Conservation (phyloP, 2,329 filamentous ascomycete species). For the Beauveria sp. region DNA sequence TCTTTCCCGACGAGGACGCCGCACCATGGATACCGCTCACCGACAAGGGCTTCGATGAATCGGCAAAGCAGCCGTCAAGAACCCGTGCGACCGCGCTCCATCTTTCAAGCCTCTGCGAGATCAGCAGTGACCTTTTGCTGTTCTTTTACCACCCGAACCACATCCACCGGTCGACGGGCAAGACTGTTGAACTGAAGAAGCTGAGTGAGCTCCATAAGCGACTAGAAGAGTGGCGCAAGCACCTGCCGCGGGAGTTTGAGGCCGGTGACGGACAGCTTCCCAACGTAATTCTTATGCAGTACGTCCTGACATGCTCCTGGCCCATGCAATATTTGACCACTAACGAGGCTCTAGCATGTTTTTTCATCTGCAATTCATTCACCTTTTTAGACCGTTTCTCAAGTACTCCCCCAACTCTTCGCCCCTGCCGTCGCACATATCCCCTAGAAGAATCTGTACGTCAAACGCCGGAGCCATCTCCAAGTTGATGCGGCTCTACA, state of each 20-base stretch:
- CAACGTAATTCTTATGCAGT: slow-evolving; percentile 76
- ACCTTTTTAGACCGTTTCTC: slow-evolving; percentile 89
- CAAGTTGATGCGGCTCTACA: slow-evolving; percentile 90
- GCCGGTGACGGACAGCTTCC: slow-evolving; percentile 83
- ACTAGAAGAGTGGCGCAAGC: slow-evolving; percentile 81
- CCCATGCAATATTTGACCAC: slow-evolving; percentile 17
- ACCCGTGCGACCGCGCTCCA: slow-evolving; percentile 78
- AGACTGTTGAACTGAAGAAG: slow-evolving; percentile 81
- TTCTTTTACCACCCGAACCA: slow-evolving; percentile 84
- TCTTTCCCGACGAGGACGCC: slow-evolving; percentile 82
- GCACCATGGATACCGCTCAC: slow-evolving; percentile 84
- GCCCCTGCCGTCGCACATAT: slow-evolving; percentile 78
- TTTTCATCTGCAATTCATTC: slow-evolving; percentile 90
- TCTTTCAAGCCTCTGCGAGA: slow-evolving; percentile 78
- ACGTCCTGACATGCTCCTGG: slow-evolving; percentile 34
- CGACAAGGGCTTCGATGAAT: slow-evolving; percentile 68
- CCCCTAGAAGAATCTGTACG: slow-evolving; percentile 83
- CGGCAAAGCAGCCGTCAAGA: slow-evolving; percentile 69
- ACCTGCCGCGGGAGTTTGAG: slow-evolving; percentile 79
- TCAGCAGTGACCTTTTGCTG: slow-evolving; percentile 81
- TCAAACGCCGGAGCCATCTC: slow-evolving; percentile 85
- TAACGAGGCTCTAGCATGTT: slow-evolving; percentile 65
- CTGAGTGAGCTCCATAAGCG: slow-evolving; percentile 85
- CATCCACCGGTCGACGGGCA: slow-evolving; percentile 58
- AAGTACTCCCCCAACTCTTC: slow-evolving; percentile 79